A percentile compares a stretch with the other conserved stretches of the same genome.
phyloP scores from a whole-genome alignment of 2,329 filamentous ascomycete genomes.

The Cordyceps militaris region DNA sequence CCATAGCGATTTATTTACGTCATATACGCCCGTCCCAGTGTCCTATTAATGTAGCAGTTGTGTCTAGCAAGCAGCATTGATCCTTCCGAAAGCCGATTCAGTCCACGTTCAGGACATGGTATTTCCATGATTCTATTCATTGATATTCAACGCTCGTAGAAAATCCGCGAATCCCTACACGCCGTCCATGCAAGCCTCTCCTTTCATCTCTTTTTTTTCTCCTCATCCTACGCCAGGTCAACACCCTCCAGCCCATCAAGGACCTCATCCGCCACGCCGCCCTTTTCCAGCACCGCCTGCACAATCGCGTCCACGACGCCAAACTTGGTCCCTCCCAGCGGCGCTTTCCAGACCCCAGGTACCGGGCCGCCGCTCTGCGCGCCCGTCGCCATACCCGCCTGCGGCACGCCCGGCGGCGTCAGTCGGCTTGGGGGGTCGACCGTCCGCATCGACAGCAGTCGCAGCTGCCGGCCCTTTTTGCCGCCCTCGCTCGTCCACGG shows the following conservation, averaged over 20 bases:
- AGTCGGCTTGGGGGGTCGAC: slow-evolving; percentile 68
- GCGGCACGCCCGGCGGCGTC: slow-evolving; percentile 63
- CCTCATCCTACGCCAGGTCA: slow-evolving; percentile 48
- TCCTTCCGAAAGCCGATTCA: too few relatives aligned
- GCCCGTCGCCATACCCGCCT: slow-evolving; percentile 35
- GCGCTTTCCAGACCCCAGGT: slow-evolving; percentile 77
- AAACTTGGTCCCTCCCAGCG: slow-evolving; percentile 75
- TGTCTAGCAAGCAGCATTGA: too few relatives aligned
- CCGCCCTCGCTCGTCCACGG: slow-evolving; percentile 10
- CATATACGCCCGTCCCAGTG: too few relatives aligned
- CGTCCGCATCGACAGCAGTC: slow-evolving; percentile 61
- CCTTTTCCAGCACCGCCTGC: slow-evolving; percentile 65
- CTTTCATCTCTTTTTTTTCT: background rate
- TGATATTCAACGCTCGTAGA: background rate
- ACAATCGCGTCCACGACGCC: slow-evolving; percentile 66
- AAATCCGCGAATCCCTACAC: background rate
- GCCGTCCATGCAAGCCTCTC: background rate
- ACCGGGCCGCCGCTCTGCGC: slow-evolving; percentile 36
- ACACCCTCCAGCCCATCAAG: slow-evolving; percentile 73
- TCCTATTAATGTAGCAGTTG: too few relatives aligned
- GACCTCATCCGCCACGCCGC: slow-evolving; percentile 80
- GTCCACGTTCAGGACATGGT: too few relatives aligned
- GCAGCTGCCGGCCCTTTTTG: slow-evolving; percentile 43
- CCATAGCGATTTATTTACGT: background rate
- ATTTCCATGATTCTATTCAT: background rate